Evolutionary conservation across 106 monocot species (phyloP), one percentile per base, ranked within the genome.

Genomic region (Ottelia alismoides): DNA sequence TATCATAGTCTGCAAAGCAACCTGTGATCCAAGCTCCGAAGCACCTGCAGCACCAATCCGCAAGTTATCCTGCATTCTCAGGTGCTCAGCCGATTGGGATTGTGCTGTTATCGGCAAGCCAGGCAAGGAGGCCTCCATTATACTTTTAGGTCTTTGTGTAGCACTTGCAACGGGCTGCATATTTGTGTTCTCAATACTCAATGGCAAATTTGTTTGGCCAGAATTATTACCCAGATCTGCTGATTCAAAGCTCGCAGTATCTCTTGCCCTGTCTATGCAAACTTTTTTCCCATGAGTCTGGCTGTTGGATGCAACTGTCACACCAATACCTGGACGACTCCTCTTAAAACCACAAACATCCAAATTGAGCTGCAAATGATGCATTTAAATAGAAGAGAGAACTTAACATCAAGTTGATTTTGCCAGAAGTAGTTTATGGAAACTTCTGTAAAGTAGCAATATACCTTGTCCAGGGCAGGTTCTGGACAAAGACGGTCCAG

Each of bases 311-410:
- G 82, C 64, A 20, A 71, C 57, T 20, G 55, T 60, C 53, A 76
- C 60, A 76, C 85, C 85, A 55, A 74, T 70, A 52, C 35, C 52
- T 64, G 75, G 60, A 11, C 51, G 61, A 55, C 56, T 84, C 65
- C 74, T 88, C 56, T 76, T 84, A 64, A 61, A 58, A 69, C 30
- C 53, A 62, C 61, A 46, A 28, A 82, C 52, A 60, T 68, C 78
- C 65, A 96, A 66, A 74, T 85, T 67, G 3, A 96, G 71, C 94
- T 96, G 74, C 61, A 80, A 32, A 65, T n/a, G n/a, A n/a, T n/a
- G n/a, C n/a, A n/a, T n/a, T n/a, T n/a, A n/a, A n/a, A n/a, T n/a
- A n/a, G n/a, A n/a, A n/a, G n/a, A n/a, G n/a, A n/a, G n/a, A n/a
- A n/a, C n/a, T n/a, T n/a, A n/a, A n/a, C n/a, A n/a, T n/a, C n/a